Percentiles rank a stretch among this genome's conserved stretches.
These are phyloP conservation scores for Botryotinia convoluta DNA, from an alignment of 2,329 filamentous ascomycete species.

Conservation along the genomic window DNA sequence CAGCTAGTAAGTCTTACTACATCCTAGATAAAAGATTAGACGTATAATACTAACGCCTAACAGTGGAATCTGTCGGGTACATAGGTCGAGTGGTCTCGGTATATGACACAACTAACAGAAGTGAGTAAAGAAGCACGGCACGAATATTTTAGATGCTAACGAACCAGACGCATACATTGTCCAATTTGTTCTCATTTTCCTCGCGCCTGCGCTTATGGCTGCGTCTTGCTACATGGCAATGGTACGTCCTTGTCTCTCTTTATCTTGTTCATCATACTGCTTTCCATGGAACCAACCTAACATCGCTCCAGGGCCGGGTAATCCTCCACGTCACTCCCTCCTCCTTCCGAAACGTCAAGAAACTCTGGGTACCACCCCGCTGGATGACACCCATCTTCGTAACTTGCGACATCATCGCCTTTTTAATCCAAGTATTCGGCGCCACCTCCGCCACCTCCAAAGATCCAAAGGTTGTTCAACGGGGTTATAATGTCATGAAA, in stretches of 20 bases:
- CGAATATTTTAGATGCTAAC: not conserved
- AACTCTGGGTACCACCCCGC: constrained; percentile 41
- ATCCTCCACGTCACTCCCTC: constrained; percentile 42
- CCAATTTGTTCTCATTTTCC: constrained; percentile 43
- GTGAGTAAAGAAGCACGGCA: not conserved
- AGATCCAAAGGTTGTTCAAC: constrained; percentile 42
- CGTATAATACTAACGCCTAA: not conserved
- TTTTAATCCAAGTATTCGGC: constrained; percentile 46
- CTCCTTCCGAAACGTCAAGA: constrained; percentile 38
- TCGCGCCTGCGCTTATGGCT: constrained; percentile 50
- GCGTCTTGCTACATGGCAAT: constrained; percentile 49
- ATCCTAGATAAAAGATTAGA: not conserved
- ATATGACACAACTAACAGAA: not conserved
- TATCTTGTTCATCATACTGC: constrained; percentile 29
- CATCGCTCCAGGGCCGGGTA: constrained; percentile 40
- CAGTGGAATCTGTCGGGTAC: constrained; percentile 22
- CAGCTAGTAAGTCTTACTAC: constrained; percentile 11
- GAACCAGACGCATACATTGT: constrained; percentile 34
- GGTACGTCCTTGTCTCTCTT: constrained; percentile 24
- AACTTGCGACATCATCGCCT: constrained; percentile 45
- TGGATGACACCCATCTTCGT: constrained; percentile 48
- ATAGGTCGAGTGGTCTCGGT: constrained; percentile 14
- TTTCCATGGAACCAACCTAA: constrained; percentile 30
- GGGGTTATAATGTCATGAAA: constrained; percentile 44
- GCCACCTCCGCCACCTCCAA: constrained; percentile 44